Base-by-base conservation (phyloP, 192 early-diverging fungal species). In the Phycomyces nitens region DNA sequence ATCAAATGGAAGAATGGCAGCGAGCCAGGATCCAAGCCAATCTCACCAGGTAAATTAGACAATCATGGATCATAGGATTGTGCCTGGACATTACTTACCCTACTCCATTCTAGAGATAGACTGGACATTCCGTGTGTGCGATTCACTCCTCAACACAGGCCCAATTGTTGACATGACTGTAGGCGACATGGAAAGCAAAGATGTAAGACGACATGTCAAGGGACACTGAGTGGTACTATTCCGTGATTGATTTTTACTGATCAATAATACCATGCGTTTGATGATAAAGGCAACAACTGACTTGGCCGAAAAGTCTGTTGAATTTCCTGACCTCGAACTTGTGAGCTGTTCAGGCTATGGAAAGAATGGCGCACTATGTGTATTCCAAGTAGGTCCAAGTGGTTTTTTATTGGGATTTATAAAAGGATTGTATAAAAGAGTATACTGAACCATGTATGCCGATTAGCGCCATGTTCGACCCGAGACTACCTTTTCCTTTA, bases 111-210 rank as follows among this genome's bases (percentile, higher is more conserved):
- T 42, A 41, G 56, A 66, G 2, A 34, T 24, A 1, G 60, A 58
- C 18, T 63, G 39, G n/a, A 73, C 67, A 6, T 86, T 90, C 60
- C 74, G 78, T n/a, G 82, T 96, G 0, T 84, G 84, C 57, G 94
- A 96, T 71, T 82, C 84, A 10, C 68, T 98, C 0, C 62, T 88
- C 15, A 88, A 88, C 60, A 88, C 87, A 0, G 94, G 94, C 3
- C 87, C 94, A 6, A 85, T 95, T 44, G 74, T 82, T 1, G 88
- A 84, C 60, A 82, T 92, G 73, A 86, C 84, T 9, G 76, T 92
- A 24, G 93, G 93, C 16, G 81, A 81, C 53, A 78, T 84, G 0
- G 77, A 78, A 40, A 80, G 41, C 58, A 49, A 62, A n/a, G 71
- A 76, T 34, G 73, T 75, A 55, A 71, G 50, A 27, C 7, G 14